Base-by-base conservation (phyloP, 306 rosid genomes). In the Medicago arabica region DNA sequence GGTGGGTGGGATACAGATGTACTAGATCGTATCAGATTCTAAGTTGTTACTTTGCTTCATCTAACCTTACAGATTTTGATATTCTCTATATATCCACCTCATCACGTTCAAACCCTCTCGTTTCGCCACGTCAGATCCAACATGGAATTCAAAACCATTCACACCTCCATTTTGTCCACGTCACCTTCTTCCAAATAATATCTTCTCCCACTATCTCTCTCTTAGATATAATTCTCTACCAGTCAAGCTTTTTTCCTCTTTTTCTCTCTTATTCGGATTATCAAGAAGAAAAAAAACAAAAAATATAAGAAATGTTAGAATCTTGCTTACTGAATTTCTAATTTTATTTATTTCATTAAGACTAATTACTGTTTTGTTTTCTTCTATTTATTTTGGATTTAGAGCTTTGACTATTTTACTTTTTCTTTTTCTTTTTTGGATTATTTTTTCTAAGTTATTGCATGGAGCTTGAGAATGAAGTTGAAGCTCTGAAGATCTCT, bases 131-230 rank as follows among this genome's bases (percentile, higher is more conserved):
- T 87, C 74, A 63, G 1, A 28, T 60, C 72, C 72, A 2, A 84
- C 82, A 51, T 84, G 85, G 86, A 39, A 11, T 19, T 14, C 72
- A 59, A 31, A 76, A 79, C 74, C 82, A 43, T 76, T 55, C 82
- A 10, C 82, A 63, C 90, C 90, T 77, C 72, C 87, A 80, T 86
- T 86, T 83, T 63, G 78, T 81, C 13, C 90, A 86, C 80, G 80
- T 88, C 87, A 78, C 19, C 87, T 2, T 31, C 44, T 51, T 13
- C 44, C 65, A 13, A 86, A 84, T 82, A 86, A 88, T 86, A 88
- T 88, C 92, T 86, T 84, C 92, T 58, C 87, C 31, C 76, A 72
- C 50, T 28, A 21, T 34, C 15, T 21, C 78, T 10, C 53, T 19
- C 72, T 41, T 6, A 39, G 50, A 12, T 47, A 70, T 59, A 40